A percentile compares a stretch with the other conserved stretches of the same genome.
These are phyloP conservation scores for Yamadazyma ubonensis DNA, from an alignment of 805 yeast species.

Conservation along the genomic window DNA sequence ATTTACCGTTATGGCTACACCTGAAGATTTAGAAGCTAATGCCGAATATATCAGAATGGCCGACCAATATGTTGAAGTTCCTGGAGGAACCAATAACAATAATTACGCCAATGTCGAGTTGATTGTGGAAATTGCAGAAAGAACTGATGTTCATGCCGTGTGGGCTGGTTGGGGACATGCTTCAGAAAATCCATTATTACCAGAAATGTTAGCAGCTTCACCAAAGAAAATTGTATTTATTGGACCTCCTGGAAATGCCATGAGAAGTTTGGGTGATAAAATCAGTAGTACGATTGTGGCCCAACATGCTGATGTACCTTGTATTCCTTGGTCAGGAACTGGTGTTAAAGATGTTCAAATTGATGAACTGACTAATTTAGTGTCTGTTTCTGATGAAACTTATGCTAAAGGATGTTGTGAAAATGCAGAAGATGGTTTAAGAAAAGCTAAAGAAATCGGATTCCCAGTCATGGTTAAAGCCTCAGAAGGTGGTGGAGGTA, in stretches of 20 bases:
- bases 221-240: constrained; percentile 87
- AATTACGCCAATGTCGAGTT: constrained; percentile 97
- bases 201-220: constrained; percentile 92
- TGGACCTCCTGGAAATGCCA: constrained; percentile 99
- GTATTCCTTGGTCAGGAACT: constrained; percentile 99
- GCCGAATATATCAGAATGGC: constrained; percentile 99
- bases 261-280: constrained; percentile 99
- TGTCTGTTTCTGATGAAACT: constrained; percentile 80
- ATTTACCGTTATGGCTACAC: constrained; percentile 98
- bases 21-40: constrained; percentile 96
- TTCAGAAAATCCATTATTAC: constrained; percentile 94
- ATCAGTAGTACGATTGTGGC: constrained; percentile 98
- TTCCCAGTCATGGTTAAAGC: constrained; percentile 99
- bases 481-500: constrained; percentile 99
- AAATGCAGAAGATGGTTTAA: constrained; percentile 85
- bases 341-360: constrained; percentile 82
- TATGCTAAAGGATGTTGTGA: constrained; percentile 87
- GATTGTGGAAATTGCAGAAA: constrained; percentile 95
- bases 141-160: constrained; percentile 95
- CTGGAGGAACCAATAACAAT: constrained; percentile 98
- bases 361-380: constrained; percentile 71
- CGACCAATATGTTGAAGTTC: constrained; percentile 96
- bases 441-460: constrained; percentile 82
- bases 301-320: constrained; percentile 96
- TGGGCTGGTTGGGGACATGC: constrained; percentile 99